Base-by-base conservation (phyloP, 495 filamentous ascomycete species). In the Penicillium simplicissimum region DNA sequence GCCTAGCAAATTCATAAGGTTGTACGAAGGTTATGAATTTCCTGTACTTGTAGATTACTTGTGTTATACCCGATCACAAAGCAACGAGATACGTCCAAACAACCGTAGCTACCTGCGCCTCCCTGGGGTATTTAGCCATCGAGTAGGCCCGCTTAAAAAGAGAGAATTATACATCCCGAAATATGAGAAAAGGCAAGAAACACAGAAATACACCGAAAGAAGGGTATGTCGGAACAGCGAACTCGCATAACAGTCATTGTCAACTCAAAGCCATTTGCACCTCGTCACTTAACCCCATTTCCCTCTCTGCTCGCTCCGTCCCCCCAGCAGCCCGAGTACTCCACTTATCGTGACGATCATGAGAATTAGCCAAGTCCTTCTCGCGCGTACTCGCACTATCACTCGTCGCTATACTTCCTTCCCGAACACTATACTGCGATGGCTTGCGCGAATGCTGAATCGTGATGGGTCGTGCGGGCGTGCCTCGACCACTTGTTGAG, bases 241-340 rank as follows among this genome's bases (percentile, higher is more conserved):
- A 51, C 36, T 36, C 40, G 42, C 4, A 35, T 13, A 54, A 58
- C 43, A 42, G 17, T 59, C 43, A 47, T 49, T 31, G 47, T 79
- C 73, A 84, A 62, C 82, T 83, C 62, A 84, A 61, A 19, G 76
- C 82, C 82, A 84, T 84, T 58, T 80, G 80, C 8, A 81, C 72
- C 54, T 84, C 82, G 66, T 84, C 82, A 14, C 80, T 78, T 35
- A 82, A 56, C 5, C 82, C 82, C 67, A 79, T 66, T 66, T 80
- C 72, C 53, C 80, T 54, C 65, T 79, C 74, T 42, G 74, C 75
- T 59, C 81, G 65, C 55, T 79, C 78, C 6, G 73, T 80, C 0
- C 78, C 78, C 15, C 70, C 77, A 0, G 69, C 60, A 17, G 79
- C 79, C 13, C 77, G 64, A 13, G 74, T 64, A 9, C 69, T 72